Base-by-base conservation (phyloP, 2,329 filamentous ascomycete genomes). In the Arthroderma sp. region DNA sequence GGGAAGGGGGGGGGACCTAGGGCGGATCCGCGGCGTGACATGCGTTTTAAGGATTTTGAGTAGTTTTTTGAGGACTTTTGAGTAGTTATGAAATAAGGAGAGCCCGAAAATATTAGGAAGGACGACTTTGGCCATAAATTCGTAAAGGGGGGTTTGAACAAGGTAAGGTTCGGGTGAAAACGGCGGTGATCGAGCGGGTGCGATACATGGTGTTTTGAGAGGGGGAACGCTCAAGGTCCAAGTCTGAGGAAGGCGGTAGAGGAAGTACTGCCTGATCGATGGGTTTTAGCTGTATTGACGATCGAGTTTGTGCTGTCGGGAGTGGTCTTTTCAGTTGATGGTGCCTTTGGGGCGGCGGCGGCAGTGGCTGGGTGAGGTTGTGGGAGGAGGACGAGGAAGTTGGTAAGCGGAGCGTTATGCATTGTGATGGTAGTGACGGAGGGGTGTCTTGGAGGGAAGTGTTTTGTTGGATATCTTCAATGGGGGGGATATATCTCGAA, bases 301-400 rank as follows among this genome's bases (percentile, higher is more conserved):
- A 43, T 28, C 5, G 15, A 22, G 15, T 22, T 22, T 22, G 15
- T 22, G 15, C 15, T 22, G 15, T 22, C 15, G 15, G 15, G 15
- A 22, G 15, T 22, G 15, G 15, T 22, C 15, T 8, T 34, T 10
- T 44, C 42, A 36, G 11, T 27, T 22, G 40, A 33, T 8, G 42
- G n/a, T 11, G 39, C 8, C 30, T 47, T 30, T 4, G 39, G 27
- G 7, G 45, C 22, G n/a, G 37, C 9, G 32, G 27, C 34, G 8
- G 45, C 37, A 8, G 48, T 40, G 7, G 40, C 36, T 15, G 44
- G 45, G 28, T 46, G 44, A 11, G 48, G 39, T 37, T 52, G 50
- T 29, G 50, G 50, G 11, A 49, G 42, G 46, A 52, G 49, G 41
- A 52, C 47, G 38, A 52, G 50, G 39, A 46, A 52, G 39, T 49